Percentiles rank a stretch among this genome's conserved stretches.
Evolutionary conservation across 2,329 filamentous ascomycete species (phyloP).

Genomic region (Chrysosphaeria jannelii): DNA sequence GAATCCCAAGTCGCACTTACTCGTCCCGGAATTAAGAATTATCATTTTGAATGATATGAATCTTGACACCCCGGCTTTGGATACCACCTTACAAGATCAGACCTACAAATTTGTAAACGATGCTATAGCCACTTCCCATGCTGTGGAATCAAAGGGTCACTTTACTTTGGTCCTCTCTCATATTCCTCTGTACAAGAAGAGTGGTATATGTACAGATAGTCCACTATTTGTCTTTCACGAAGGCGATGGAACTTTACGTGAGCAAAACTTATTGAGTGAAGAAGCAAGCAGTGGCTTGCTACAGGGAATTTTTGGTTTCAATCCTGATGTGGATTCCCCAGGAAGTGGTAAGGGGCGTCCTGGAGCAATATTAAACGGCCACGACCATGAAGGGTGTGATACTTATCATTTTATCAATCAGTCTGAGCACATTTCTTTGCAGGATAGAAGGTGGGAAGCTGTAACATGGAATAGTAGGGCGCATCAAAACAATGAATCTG

Average conservation of each 20-base stretch:
- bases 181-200: conserved; percentile 61
- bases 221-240: conserved; percentile 60
- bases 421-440: conserved; percentile 12
- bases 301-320: conserved; percentile 59
- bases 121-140: conserved; percentile 28
- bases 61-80: conserved; percentile 54
- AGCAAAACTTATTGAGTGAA: conserved; percentile 69
- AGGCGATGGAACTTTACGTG: conserved; percentile 38
- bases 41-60: conserved; percentile 82
- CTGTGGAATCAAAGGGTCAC: conserved; percentile 28
- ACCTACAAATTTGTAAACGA: conserved; percentile 53
- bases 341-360: conserved; percentile 30
- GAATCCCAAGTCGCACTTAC: conserved; percentile 16
- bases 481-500: too few relatives aligned
- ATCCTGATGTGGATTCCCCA: conserved; percentile 25
- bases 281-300: conserved; percentile 47
- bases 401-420: conserved; percentile 57
- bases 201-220: conserved; percentile 54
- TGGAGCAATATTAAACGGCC: conserved; percentile 67
- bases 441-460: conserved; percentile 19
- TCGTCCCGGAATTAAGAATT: conserved; percentile 43
- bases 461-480: too few relatives aligned
- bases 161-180: conserved; percentile 78
- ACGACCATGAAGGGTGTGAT: conserved; percentile 89
- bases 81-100: conserved; percentile 33